Evolutionary conservation across 495 filamentous ascomycete species (phyloP).

Genomic region (Darksidea phi): DNA sequence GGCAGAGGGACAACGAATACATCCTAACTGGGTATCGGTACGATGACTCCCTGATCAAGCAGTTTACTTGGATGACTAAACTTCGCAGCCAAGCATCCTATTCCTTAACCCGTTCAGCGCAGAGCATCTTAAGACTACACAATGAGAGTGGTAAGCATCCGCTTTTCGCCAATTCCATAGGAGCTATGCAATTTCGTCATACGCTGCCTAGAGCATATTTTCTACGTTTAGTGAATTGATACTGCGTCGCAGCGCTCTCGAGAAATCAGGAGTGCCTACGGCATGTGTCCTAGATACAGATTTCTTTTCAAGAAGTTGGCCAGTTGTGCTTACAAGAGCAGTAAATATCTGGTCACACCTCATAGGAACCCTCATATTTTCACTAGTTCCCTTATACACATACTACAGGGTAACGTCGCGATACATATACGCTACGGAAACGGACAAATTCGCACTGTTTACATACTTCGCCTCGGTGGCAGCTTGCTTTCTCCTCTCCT

Average conservation of each 20-base stretch:
- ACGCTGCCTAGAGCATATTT: too few relatives aligned
- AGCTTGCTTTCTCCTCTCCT: constrained; percentile 54
- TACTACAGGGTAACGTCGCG: constrained; percentile 31
- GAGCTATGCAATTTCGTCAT: too few relatives aligned
- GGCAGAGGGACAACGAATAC: neutral
- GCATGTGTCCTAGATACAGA: too few relatives aligned
- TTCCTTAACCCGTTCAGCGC: constrained; percentile 8
- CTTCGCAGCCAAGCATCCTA: constrained; percentile 6
- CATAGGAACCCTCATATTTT: constrained; percentile 50
- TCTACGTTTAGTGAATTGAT: too few relatives aligned
- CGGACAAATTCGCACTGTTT: constrained; percentile 49
- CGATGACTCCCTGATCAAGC: neutral
- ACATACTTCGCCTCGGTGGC: constrained; percentile 53
- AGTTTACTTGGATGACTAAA: neutral
- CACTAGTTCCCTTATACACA: constrained; percentile 41
- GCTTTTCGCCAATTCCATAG: too few relatives aligned
- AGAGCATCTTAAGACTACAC: constrained; percentile 38
- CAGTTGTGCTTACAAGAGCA: neutral
- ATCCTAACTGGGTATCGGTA: neutral
- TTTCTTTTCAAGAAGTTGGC: neutral
- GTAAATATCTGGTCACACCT: constrained; percentile 57
- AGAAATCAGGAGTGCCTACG: too few relatives aligned
- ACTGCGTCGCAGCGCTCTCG: too few relatives aligned
- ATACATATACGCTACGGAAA: neutral
- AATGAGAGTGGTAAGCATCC: constrained; percentile 46